phyloP scores from a whole-genome alignment of 192 early-diverging fungal genomes.

The Coemansia sp. region DNA sequence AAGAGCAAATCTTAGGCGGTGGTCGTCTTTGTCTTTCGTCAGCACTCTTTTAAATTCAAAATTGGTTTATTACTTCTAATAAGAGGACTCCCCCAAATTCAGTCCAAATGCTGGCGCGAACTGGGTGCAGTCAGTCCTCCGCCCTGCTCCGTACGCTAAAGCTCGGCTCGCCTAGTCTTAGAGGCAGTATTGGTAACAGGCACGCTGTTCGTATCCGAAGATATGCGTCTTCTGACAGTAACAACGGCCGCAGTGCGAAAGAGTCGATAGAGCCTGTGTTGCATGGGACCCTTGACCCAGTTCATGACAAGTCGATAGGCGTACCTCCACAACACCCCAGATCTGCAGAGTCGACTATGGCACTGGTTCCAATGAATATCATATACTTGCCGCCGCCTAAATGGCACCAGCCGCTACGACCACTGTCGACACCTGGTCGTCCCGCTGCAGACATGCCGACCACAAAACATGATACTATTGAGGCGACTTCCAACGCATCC shows the following conservation, averaged over 20 bases:
- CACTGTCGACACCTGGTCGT: neutral
- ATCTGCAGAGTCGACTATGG: neutral
- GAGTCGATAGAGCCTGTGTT: constrained; percentile 29
- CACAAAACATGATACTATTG: neutral
- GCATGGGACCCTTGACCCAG: constrained; percentile 27
- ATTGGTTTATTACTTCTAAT: neutral
- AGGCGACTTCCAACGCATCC: neutral
- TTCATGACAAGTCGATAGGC: constrained; percentile 12
- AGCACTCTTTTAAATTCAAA: constrained; percentile 1
- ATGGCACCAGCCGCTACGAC: constrained; percentile 43
- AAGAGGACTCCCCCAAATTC: neutral
- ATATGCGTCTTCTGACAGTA: neutral
- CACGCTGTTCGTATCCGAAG: neutral
- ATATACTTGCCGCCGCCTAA: constrained; percentile 48
- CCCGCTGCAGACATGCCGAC: neutral
- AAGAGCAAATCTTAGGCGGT: neutral
- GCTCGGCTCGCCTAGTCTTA: neutral
- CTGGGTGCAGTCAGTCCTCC: neutral
- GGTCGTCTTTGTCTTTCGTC: neutral
- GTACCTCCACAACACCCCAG: neutral
- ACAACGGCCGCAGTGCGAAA: neutral
- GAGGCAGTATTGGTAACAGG: neutral
- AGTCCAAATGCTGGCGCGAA: neutral
- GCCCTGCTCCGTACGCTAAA: neutral
- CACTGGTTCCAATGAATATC: constrained; percentile 46